Base-by-base conservation (phyloP, 2,329 filamentous ascomycete genomes). In the Sordariomycetes sp. region DNA sequence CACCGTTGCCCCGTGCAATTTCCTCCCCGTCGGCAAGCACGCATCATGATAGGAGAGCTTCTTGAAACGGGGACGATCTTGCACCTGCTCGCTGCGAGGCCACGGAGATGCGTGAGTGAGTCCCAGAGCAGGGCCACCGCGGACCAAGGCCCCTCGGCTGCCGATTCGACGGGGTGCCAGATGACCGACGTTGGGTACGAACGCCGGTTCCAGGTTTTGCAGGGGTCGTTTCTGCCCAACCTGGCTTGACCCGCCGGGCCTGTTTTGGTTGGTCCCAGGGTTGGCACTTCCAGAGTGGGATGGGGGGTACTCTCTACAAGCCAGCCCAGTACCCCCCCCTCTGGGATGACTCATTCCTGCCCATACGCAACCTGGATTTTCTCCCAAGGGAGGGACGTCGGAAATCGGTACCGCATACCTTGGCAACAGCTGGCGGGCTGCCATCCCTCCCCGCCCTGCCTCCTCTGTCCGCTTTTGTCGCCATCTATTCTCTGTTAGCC, bases 221-320 rank as follows among this genome's bases (percentile, higher is more conserved):
- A 35, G 42, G 52, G 52, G 53, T 58, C 32, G 45, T 58, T 58
- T 58, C 56, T 58, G 56, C 56, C 56, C 56, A 58, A 58, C 56
- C 56, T 58, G 13, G 55, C 52, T 36, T 56, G 55, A 35, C 55
- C 55, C 45, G 22, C 45, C 24, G 45, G 20, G 20, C n/a, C 20
- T 8, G 3, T 8, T 10, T 24, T 50, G 45, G 45, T 50, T 50
- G 45, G 45, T 50, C 45, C 45, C n/a, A 2, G 12, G 45, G 45
- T 10, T 50, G 45, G 45, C 4, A 3, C 45, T 50, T n/a, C 45
- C 45, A 2, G 10, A 20, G 22, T 10, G 20, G 20, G n/a, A 22
- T 22, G 45, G 17, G n/a, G 45, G n/a, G 45, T 50, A 50, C 22
- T 8, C 12, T 24, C 3, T 22, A 50, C 45, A 12, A 24, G 20